Conservation (phyloP, 176 grass and related monocot species). For the Zoysia pacifica region DNA sequence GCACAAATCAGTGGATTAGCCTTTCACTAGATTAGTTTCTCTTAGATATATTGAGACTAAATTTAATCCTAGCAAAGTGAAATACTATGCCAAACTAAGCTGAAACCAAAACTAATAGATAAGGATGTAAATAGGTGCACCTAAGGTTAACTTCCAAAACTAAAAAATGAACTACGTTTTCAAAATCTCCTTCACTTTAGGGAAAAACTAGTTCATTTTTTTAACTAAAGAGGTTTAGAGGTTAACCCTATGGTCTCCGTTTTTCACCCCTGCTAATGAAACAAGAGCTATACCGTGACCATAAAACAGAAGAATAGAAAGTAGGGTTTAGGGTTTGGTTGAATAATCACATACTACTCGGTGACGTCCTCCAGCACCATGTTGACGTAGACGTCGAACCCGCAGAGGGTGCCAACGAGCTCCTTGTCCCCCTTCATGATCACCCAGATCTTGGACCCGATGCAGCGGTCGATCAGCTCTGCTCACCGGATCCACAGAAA, state of each 20-base stretch:
- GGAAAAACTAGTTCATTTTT: too few species aligned
- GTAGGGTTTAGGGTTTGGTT: slow-evolving; percentile 39
- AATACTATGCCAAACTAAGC: background rate
- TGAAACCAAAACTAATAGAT: background rate
- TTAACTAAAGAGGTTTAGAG: too few species aligned
- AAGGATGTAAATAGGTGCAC: too few species aligned
- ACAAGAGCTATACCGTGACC: background rate
- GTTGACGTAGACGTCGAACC: slow-evolving; percentile 99
- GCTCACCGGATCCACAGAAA: background rate
- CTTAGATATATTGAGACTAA: background rate
- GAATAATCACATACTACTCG: slow-evolving; percentile 71
- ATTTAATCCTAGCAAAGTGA: background rate
- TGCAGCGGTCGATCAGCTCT: slow-evolving; percentile 98
- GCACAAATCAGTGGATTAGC: background rate
- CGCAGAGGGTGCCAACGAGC: slow-evolving; percentile 89
- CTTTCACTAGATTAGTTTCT: background rate
- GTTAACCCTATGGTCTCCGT: too few species aligned
- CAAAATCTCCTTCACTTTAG: too few species aligned
- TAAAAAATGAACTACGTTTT: too few species aligned
- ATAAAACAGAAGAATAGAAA: background rate
- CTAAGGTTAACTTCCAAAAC: too few species aligned
- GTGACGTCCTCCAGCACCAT: slow-evolving; percentile 99
- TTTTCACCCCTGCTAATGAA: background rate
- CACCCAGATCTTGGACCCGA: slow-evolving; percentile 99
- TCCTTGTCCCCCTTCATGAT: slow-evolving; percentile 99